Conservation (phyloP, 345 rosid species). For the Excoecaria agallocha region DNA sequence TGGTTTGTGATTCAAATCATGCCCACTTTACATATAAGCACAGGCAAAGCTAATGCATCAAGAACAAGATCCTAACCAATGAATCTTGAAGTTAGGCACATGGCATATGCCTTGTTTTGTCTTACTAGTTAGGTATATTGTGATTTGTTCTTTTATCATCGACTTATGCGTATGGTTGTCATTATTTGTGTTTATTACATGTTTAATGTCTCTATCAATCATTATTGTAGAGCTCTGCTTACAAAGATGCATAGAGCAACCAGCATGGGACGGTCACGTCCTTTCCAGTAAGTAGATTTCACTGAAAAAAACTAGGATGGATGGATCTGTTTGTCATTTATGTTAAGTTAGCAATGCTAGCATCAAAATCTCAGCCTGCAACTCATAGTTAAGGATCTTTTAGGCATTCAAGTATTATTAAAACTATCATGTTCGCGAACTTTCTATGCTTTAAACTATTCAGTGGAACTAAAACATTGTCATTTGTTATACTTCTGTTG, state of each 20-base stretch:
- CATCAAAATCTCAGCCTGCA: conserved; percentile 8
- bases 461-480: too few species aligned
- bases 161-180: neutral
- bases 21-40: neutral
- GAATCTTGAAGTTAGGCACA: neutral
- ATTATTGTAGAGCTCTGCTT: neutral
- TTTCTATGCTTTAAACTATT: too few species aligned
- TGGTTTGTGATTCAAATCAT: neutral
- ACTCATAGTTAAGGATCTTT: neutral
- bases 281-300: neutral
- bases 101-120: neutral
- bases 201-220: neutral
- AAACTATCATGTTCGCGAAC: too few species aligned
- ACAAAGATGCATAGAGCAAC: neutral
- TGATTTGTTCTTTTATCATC: neutral
- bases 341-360: neutral
- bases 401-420: neutral
- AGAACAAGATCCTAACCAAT: neutral
- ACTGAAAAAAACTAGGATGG: neutral
- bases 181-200: neutral
- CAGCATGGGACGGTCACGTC: neutral
- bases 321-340: neutral
- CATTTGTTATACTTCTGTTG: too few species aligned
- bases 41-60: neutral
- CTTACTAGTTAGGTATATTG: neutral